Conservation (phyloP, 1,139 yeast genomes). For the Scheffersomyces titani region DNA sequence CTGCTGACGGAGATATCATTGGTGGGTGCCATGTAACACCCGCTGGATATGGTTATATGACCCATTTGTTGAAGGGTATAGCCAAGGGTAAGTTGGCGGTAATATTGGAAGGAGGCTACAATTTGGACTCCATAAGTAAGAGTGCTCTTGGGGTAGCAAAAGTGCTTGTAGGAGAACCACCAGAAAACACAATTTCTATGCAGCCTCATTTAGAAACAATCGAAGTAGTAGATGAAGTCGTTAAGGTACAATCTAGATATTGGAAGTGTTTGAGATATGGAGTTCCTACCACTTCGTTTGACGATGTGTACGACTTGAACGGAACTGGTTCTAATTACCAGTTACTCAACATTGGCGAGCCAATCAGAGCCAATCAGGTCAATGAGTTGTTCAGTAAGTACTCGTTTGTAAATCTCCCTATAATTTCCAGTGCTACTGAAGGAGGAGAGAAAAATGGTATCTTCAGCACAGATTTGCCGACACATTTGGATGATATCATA, state of each 20-base stretch:
- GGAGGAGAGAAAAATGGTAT: constrained; percentile 25
- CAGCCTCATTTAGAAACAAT: constrained; percentile 78
- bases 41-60: constrained; percentile 95
- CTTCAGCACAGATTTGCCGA: constrained; percentile 47
- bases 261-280: constrained; percentile 91
- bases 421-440: constrained; percentile 36
- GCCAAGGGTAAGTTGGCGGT: constrained; percentile 90
- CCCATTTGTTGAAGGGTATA: constrained; percentile 82
- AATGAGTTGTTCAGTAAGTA: constrained; percentile 53
- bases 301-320: constrained; percentile 40
- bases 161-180: constrained; percentile 92
- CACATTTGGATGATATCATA: constrained; percentile 65
- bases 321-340: constrained; percentile 30
- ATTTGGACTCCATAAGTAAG: constrained; percentile 83
- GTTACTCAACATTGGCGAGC: constrained; percentile 59
- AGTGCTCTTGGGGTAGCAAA: constrained; percentile 93
- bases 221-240: constrained; percentile 84
- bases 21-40: constrained; percentile 99
- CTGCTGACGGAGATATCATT: constrained; percentile 96
- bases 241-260: constrained; percentile 76
- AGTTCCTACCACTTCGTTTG: constrained; percentile 37
- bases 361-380: constrained; percentile 73
- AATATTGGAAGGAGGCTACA: constrained; percentile 95
- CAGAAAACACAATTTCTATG: constrained; percentile 63
- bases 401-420: constrained; percentile 69